These are phyloP conservation scores for Epichloe baconii DNA, from an alignment of 2,329 filamentous ascomycete genomes.

Conservation along the genomic window DNA sequence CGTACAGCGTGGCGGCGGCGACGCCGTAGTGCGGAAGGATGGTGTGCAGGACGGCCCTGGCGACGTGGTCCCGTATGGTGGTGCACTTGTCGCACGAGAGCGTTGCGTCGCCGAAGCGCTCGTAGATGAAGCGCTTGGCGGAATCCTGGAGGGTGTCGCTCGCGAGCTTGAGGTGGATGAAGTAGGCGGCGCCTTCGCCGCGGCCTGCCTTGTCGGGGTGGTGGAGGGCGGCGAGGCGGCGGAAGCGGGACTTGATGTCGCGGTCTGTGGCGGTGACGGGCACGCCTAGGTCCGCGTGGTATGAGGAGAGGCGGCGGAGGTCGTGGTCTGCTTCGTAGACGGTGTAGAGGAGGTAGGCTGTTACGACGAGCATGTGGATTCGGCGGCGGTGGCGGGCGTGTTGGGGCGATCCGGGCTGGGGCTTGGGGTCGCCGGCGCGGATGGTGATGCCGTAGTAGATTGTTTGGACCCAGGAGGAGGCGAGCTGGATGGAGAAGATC, in stretches of 20 bases:
- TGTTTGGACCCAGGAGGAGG: slow-evolving; percentile 62
- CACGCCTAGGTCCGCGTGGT: slow-evolving; percentile 67
- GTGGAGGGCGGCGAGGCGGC: slow-evolving; percentile 54
- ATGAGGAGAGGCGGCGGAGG: slow-evolving; percentile 57
- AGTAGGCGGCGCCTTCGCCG: slow-evolving; percentile 44
- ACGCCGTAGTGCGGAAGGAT: slow-evolving; percentile 48
- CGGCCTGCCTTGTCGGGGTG: slow-evolving; percentile 70
- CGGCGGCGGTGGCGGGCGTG: slow-evolving; percentile 63
- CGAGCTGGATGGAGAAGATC: slow-evolving; percentile 52
- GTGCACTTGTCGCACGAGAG: slow-evolving; percentile 51
- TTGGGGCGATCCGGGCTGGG: slow-evolving; percentile 53
- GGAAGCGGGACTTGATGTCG: slow-evolving; percentile 73
- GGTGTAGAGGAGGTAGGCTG: slow-evolving; percentile 77
- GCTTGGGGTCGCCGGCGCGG: slow-evolving; percentile 76
- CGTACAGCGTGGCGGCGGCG: slow-evolving; percentile 44
- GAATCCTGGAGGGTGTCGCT: slow-evolving; percentile 72
- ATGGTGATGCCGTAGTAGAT: slow-evolving; percentile 82
- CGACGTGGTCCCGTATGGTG: slow-evolving; percentile 61
- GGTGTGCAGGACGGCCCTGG: slow-evolving; percentile 45
- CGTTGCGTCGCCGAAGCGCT: slow-evolving; percentile 69
- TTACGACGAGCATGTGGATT: slow-evolving; percentile 73
- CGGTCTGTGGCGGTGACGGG: slow-evolving; percentile 55
- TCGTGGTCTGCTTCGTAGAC: slow-evolving; percentile 85
- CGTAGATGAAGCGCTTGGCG: slow-evolving; percentile 72
- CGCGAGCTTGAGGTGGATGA: slow-evolving; percentile 72